A percentile compares a stretch with the other conserved stretches of the same genome.
These are phyloP conservation scores for Verticillium longisporum DNA, from an alignment of 2,329 filamentous ascomycete genomes.

Conservation along the genomic window DNA sequence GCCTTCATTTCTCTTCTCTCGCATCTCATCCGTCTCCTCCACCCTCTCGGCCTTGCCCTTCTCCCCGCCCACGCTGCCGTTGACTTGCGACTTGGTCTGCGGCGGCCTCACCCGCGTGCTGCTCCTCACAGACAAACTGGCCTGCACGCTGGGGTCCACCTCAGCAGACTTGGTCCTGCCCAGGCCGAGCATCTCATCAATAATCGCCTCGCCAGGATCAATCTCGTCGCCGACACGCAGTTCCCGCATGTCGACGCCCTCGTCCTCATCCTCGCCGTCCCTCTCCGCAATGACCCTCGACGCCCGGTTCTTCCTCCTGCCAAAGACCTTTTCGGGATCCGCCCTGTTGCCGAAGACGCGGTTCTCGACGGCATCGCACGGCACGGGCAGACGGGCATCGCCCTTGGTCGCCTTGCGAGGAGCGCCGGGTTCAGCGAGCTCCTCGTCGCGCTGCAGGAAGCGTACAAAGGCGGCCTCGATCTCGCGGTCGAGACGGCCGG, in stretches of 20 bases:
- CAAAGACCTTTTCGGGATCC: conserved; percentile 32
- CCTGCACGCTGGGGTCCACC: conserved; percentile 27
- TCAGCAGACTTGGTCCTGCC: conserved; percentile 19
- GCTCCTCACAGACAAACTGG: conserved; percentile 29
- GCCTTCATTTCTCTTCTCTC: conserved; percentile 39
- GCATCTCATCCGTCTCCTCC: conserved; percentile 43
- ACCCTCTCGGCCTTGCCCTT: conserved; percentile 46
- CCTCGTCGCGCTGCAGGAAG: conserved; percentile 18
- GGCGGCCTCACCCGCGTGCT: conserved; percentile 27
- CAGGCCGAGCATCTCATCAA: conserved; percentile 4
- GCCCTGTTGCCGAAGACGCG: conserved; percentile 38
- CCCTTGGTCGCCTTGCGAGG: conserved; percentile 30
- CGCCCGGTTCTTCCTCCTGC: conserved; percentile 36
- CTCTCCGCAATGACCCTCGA: conserved; percentile 27
- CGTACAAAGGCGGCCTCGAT: conserved; percentile 43
- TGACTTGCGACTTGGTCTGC: conserved; percentile 39
- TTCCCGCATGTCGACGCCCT: conserved; percentile 23
- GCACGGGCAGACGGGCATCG: conserved; percentile 40
- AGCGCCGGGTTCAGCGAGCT: background rate
- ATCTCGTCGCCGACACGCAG: conserved; percentile 33
- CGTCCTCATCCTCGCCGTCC: conserved; percentile 8
- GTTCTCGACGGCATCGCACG: conserved; percentile 41
- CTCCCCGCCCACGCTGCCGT: conserved; percentile 49
- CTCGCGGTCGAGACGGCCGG: conserved; percentile 38
- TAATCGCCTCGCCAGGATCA: conserved; percentile 1